Conservation (phyloP, 1,284 basidiomycete species). For the Porodaedalea pini region DNA sequence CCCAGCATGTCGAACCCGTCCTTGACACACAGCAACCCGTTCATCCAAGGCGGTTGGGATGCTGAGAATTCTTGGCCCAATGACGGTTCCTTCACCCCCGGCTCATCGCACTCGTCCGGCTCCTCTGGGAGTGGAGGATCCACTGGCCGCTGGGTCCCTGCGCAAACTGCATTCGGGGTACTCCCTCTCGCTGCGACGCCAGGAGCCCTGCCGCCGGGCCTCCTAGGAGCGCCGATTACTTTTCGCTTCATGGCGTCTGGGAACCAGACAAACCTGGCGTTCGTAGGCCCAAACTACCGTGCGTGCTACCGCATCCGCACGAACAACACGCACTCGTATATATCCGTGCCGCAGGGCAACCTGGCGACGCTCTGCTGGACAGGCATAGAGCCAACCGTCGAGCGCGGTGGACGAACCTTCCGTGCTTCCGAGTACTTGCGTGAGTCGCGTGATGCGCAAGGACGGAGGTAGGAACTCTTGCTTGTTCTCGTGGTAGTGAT, state of each 20-base stretch:
- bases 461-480: slow-evolving; percentile 2
- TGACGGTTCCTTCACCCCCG: slow-evolving; percentile 8
- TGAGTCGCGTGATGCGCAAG: slow-evolving; percentile 1
- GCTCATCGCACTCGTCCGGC: not conserved
- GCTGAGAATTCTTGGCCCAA: slow-evolving; percentile 8
- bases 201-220: slow-evolving; percentile 10
- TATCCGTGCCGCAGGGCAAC: not conserved
- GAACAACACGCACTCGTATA: not conserved
- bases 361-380: slow-evolving; percentile 14
- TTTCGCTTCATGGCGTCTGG: slow-evolving; percentile 19
- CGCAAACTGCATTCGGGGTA: slow-evolving; percentile 14
- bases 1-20: not conserved
- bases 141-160: slow-evolving; percentile 14
- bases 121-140: not conserved
- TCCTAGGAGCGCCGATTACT: slow-evolving; percentile 13
- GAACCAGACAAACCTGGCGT: slow-evolving; percentile 9
- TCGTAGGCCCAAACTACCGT: slow-evolving; percentile 9
- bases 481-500: not conserved
- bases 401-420: slow-evolving; percentile 1
- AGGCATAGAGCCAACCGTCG: slow-evolving; percentile 1
- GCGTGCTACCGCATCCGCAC: slow-evolving; percentile 12
- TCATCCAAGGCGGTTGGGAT: slow-evolving; percentile 18
- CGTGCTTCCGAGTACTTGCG: slow-evolving; percentile 13
- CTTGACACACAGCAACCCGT: slow-evolving; percentile 12
- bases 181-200: slow-evolving; percentile 12